These are phyloP conservation scores for Hanseniaspora clermontiae DNA, from an alignment of 805 yeast species.

Conservation along the genomic window DNA sequence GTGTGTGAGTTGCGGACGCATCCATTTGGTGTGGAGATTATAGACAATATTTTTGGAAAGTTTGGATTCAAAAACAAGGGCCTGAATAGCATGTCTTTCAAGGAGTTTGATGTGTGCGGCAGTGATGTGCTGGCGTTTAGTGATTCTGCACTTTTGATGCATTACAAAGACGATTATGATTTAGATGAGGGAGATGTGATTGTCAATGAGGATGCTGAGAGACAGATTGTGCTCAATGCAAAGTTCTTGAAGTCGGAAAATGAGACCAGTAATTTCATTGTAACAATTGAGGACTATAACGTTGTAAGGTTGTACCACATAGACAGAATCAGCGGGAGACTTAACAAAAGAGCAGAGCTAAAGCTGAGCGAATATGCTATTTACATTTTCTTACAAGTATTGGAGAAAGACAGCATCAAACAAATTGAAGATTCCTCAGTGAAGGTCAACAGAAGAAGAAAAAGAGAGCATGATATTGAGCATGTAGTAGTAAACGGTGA, in stretches of 20 bases:
- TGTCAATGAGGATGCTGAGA: neutral
- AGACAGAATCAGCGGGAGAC: conserved; percentile 1
- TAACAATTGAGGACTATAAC: conserved; percentile 5
- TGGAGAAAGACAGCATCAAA: neutral
- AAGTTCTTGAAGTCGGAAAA: conserved; percentile 1
- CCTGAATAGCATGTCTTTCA: neutral
- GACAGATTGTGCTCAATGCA: neutral
- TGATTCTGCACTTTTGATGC: neutral
- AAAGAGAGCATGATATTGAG: neutral
- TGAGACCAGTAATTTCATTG: neutral
- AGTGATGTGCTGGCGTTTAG: neutral
- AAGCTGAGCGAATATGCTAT: conserved; percentile 6
- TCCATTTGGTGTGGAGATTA: neutral
- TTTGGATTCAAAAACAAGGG: neutral
- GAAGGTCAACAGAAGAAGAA: neutral
- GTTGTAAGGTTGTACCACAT: neutral
- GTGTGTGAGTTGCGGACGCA: neutral
- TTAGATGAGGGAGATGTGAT: neutral
- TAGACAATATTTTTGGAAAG: neutral
- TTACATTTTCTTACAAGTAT: neutral
- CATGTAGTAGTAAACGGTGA: conserved; percentile 4
- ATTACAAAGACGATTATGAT: neutral
- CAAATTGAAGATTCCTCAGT: neutral
- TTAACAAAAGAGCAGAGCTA: neutral
- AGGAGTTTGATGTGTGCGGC: neutral